Evolutionary conservation across 495 filamentous ascomycete species (phyloP), one percentile per base, ranked within the genome.

Genomic region (Podospora appendiculata): DNA sequence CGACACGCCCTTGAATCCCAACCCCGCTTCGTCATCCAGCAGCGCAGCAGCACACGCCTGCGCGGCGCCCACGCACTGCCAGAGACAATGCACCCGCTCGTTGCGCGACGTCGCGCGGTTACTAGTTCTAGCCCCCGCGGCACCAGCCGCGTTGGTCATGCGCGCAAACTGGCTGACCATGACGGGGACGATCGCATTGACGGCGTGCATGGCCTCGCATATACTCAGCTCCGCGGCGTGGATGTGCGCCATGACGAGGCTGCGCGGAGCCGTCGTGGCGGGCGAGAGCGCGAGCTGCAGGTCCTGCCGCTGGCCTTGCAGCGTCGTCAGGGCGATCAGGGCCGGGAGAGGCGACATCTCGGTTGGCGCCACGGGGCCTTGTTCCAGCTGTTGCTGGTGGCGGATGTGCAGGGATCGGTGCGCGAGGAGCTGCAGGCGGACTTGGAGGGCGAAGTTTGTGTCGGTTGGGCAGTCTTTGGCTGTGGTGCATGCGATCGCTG

Each of bases 381-480:
- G 12, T 5, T 25, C 25, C 2, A 25, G 25, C 11, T 56, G 48
- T 0, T 47, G 55, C 36, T 56, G 46, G 11, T 57, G 48, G 47
- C 51, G 56, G 1, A 55, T 12, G 11, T 54, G 46, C 1, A 47
- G 8, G 8, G 55, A 44, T 43, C 48, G 48, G 12, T 52, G 32
- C 25, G 52, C 55, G 0, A 81, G 55, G 16, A 76, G 50, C 40
- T 79, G 72, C 9, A 80, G 58, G 45, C 68, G 69, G n/a, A 79
- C 71, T 39, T 76, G 65, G 8, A 73, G 52, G 5, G 74, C 67
- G 18, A 81, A 58, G 8, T 70, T 50, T 12, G 66, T 62, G 60
- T 82, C 79, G 8, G 64, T 62, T 1, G 63, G 61, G 47, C 61
- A 71, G 45, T 60, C 62, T 5, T 52, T 61, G 50, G 47, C 61